A percentile compares a stretch with the other conserved stretches of the same genome.
Evolutionary conservation across 495 filamentous ascomycete genomes (phyloP).

Genomic region (Xylaria longipes): DNA sequence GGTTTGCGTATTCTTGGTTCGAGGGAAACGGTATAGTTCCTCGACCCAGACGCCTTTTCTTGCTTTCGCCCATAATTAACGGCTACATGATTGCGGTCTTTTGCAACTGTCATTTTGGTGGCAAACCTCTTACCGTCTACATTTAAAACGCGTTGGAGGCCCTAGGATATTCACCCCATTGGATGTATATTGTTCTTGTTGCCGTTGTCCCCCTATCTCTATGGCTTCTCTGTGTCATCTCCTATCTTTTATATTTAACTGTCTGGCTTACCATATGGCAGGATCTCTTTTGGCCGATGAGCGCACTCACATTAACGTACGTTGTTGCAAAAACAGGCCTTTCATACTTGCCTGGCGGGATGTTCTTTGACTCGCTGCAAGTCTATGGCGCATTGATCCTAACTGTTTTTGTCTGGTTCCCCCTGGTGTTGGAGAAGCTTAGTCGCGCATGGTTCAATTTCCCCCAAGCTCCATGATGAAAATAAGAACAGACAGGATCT

Average conservation of each 20-base stretch:
- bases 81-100: background rate
- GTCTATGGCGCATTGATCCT: background rate
- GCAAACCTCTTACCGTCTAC: background rate
- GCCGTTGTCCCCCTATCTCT: background rate
- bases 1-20: background rate
- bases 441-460: background rate
- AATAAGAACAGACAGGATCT: background rate
- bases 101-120: background rate
- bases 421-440: background rate
- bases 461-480: background rate
- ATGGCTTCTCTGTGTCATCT: background rate
- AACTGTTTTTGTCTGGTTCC: background rate
- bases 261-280: background rate
- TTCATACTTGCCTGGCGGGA: background rate
- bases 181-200: background rate
- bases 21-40: background rate
- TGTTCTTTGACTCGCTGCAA: background rate
- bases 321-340: background rate
- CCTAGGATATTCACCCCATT: background rate
- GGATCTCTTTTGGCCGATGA: background rate
- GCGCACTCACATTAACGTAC: background rate
- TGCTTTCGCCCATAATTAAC: background rate
- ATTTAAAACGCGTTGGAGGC: background rate
- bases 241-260: background rate
- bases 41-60: background rate